Conservation (phyloP, 768 basidiomycete species). For the Lanmaoa rubissima region DNA sequence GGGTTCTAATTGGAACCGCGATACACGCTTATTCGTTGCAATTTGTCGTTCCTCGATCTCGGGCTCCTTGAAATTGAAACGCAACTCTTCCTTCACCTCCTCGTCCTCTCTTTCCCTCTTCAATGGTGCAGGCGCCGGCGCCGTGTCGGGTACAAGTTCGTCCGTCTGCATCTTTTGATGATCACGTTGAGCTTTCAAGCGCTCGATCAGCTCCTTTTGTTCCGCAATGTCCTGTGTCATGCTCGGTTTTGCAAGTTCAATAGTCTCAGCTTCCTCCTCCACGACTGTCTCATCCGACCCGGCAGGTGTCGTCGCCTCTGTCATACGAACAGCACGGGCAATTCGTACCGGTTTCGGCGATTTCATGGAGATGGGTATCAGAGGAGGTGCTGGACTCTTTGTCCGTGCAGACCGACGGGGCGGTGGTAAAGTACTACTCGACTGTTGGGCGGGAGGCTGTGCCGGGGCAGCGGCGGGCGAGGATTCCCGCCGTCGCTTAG, state of each 20-base stretch:
- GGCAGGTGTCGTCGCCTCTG: constrained; percentile 43
- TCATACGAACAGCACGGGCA: constrained; percentile 21
- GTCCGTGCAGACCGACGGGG: constrained; percentile 45
- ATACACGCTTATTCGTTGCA: constrained; percentile 62
- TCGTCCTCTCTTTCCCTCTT: constrained; percentile 52
- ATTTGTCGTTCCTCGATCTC: constrained; percentile 57
- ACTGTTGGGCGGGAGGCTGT: constrained; percentile 13
- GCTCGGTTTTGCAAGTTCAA: constrained; percentile 59
- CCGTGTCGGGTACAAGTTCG: constrained; percentile 5
- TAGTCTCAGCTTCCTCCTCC: constrained; percentile 59
- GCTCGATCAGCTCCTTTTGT: constrained; percentile 73
- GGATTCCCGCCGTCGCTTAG: constrained; percentile 68
- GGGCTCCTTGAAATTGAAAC: constrained; percentile 70
- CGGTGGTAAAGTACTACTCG: constrained; percentile 34
- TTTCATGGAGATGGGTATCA: constrained; percentile 30
- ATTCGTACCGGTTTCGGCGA: constrained; percentile 33
- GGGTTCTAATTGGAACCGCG: constrained; percentile 56
- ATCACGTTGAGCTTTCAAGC: constrained; percentile 64
- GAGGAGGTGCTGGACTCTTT: constrained; percentile 38
- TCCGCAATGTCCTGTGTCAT: constrained; percentile 73
- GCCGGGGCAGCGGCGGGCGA: constrained; percentile 37
- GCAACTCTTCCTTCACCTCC: constrained; percentile 41
- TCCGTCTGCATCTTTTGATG: constrained; percentile 27
- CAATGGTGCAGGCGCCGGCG: constrained; percentile 31
- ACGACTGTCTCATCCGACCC: constrained; percentile 64